Evolutionary conservation across 2,329 filamentous ascomycete genomes (phyloP), one percentile per base, ranked within the genome.

Genomic region (Diaporthe sp.): DNA sequence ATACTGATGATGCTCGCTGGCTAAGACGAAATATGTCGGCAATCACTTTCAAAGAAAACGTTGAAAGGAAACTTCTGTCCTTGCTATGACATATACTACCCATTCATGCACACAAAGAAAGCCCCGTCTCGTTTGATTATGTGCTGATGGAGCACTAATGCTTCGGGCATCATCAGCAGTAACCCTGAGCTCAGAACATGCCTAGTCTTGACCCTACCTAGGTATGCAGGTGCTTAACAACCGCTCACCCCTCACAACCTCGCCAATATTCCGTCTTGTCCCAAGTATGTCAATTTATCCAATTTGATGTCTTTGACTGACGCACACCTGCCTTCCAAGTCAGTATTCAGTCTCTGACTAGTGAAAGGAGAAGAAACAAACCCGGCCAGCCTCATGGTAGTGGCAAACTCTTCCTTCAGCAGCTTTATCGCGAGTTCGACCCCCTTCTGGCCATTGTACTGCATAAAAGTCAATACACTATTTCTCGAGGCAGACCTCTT

Each of bases 381-480:
- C 51, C 68, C 68, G 19, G 68, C 53, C 27, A 70, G 68, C 39
- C 51, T 44, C 68, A 70, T 70, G 10, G 68, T 30, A 8, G 58
- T 27, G 15, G 35, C 39, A 42, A 70, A 70, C 22, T 70, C 68
- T 53, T 70, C 47, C 51, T 55, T 55, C 10, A 70, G n/a, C n/a
- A 70, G 37, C 51, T 70, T 53, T 3, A 59, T 53, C 12, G 68
- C 68, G 13, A 70, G 35, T 10, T 59, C 68, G 1, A 70, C 68
- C 27, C 68, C 68, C 35, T 70, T 58, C 9, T 37, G 53, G n/a
- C 68, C 68, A 9, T 70, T 70, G 13, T 70, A 70, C 68, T 70
- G 37, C 4, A 25, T 17, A 42, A 2, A 6, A 0, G 22, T 50
- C 10, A 55, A 27, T 9, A 25, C 47, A 39, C 22, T 17, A 10